These are phyloP conservation scores for Xylariaceae sp. DNA, from an alignment of 2,329 filamentous ascomycete genomes.

Conservation along the genomic window DNA sequence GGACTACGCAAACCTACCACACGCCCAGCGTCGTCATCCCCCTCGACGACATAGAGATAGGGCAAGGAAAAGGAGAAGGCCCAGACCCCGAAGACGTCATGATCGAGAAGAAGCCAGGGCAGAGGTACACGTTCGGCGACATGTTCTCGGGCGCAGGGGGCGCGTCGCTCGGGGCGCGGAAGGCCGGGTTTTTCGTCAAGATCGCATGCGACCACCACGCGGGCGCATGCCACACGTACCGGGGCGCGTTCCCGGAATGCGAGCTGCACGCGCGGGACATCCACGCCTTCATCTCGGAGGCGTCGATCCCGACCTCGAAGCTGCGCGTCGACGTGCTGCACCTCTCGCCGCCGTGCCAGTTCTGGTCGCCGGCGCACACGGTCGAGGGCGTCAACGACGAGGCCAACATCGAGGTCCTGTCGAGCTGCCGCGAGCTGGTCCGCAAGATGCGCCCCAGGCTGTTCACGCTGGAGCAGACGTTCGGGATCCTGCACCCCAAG, in stretches of 20 bases:
- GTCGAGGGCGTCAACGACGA: slow-evolving; percentile 54
- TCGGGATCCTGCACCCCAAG: slow-evolving; percentile 53
- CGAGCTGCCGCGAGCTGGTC: slow-evolving; percentile 51
- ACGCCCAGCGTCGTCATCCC: slow-evolving; percentile 11
- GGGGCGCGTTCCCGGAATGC: slow-evolving; percentile 49
- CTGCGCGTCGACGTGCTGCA: slow-evolving; percentile 63
- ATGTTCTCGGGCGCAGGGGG: slow-evolving; percentile 60
- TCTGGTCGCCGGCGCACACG: slow-evolving; percentile 69
- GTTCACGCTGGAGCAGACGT: slow-evolving; percentile 75
- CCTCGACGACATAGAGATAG: slow-evolving; percentile 19
- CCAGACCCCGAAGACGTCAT: slow-evolving; percentile 8
- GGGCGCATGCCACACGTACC: slow-evolving; percentile 53
- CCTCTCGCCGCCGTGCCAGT: slow-evolving; percentile 72
- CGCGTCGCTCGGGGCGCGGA: slow-evolving; percentile 47
- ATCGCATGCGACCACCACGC: slow-evolving; percentile 60
- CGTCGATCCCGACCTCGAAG: slow-evolving; percentile 22
- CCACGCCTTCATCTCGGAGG: slow-evolving; percentile 41
- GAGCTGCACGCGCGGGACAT: slow-evolving; percentile 44
- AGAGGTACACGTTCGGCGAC: slow-evolving; percentile 54
- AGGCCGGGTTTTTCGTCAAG: slow-evolving; percentile 48
- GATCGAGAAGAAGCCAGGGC: slow-evolving; percentile 22
- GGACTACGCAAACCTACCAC: too few species aligned
- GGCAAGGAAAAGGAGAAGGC: too few species aligned
- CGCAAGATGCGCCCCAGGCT: slow-evolving; percentile 57
- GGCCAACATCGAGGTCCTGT: slow-evolving; percentile 57